These are phyloP conservation scores for Flueggea neowawraea DNA, from an alignment of 441 rosid species.

Conservation along the genomic window DNA sequence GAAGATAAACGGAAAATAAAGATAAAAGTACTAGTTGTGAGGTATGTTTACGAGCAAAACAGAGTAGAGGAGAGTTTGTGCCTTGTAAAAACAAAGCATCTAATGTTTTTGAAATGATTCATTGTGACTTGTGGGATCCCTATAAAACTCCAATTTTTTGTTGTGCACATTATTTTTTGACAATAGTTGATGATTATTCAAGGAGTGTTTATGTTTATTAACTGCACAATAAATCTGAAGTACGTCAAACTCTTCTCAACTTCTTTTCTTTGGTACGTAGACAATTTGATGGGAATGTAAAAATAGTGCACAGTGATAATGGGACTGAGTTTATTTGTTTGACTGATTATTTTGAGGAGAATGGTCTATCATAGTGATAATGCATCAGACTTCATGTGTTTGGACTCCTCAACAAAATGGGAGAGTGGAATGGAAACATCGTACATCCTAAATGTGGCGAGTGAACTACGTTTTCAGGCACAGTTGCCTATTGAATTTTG, in stretches of 20 bases:
- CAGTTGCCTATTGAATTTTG: too few relatives aligned
- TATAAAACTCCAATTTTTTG: neutral
- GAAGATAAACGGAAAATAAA: neutral
- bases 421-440: too few relatives aligned
- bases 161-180: slow-evolving; percentile 9
- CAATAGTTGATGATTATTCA: slow-evolving; percentile 8
- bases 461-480: too few relatives aligned
- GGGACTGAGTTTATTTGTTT: too few relatives aligned
- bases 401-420: too few relatives aligned
- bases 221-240: neutral
- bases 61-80: neutral
- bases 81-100: neutral
- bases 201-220: slow-evolving; percentile 1
- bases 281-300: neutral
- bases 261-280: neutral
- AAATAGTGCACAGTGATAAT: too few relatives aligned
- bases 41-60: neutral
- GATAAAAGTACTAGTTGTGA: neutral
- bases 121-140: slow-evolving; percentile 10
- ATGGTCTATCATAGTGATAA: too few relatives aligned
- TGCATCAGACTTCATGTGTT: too few relatives aligned
- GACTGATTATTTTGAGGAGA: too few relatives aligned
- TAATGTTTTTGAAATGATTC: neutral
- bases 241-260: neutral
- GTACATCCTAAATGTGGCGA: too few relatives aligned